Percentiles rank a stretch among this genome's conserved stretches.
Conservation (phyloP, 805 yeast species). For the Yamadazyma tumulicola region DNA sequence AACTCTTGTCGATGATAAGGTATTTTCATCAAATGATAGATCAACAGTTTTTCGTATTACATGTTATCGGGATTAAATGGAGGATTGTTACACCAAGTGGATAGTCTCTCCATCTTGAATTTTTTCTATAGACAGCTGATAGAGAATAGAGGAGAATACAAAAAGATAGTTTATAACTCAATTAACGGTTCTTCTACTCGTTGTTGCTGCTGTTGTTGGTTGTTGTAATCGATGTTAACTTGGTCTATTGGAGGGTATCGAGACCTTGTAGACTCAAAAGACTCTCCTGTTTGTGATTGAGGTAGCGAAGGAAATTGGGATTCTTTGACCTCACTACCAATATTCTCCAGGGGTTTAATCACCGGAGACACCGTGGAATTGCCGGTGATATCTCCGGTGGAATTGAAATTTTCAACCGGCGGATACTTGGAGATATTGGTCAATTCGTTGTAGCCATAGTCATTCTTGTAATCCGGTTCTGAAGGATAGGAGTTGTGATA, state of each 20-base stretch:
- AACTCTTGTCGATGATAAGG: too few species aligned
- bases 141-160: too few species aligned
- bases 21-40: too few species aligned
- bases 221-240: slow-evolving; percentile 5
- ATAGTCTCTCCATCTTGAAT: too few species aligned
- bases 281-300: slow-evolving; percentile 6
- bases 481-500: slow-evolving; percentile 4
- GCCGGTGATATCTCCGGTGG: not conserved
- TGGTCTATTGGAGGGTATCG: slow-evolving; percentile 15
- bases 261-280: slow-evolving; percentile 11
- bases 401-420: slow-evolving; percentile 6
- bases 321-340: too few species aligned
- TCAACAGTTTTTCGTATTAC: too few species aligned
- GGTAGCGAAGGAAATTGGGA: not conserved
- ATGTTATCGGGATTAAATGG: too few species aligned
- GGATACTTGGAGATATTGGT: slow-evolving; percentile 11
- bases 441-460: not conserved
- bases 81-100: too few species aligned
- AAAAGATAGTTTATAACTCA: slow-evolving; percentile 30
- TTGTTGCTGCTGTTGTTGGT: not conserved
- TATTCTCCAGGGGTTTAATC: too few species aligned
- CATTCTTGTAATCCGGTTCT: slow-evolving; percentile 3
- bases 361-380: not conserved
- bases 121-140: too few species aligned
- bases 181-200: slow-evolving; percentile 35